Evolutionary conservation across 176 grass and related monocot genomes (phyloP), one percentile per base, ranked within the genome.

Genomic region (Rhynchospora breviuscula): DNA sequence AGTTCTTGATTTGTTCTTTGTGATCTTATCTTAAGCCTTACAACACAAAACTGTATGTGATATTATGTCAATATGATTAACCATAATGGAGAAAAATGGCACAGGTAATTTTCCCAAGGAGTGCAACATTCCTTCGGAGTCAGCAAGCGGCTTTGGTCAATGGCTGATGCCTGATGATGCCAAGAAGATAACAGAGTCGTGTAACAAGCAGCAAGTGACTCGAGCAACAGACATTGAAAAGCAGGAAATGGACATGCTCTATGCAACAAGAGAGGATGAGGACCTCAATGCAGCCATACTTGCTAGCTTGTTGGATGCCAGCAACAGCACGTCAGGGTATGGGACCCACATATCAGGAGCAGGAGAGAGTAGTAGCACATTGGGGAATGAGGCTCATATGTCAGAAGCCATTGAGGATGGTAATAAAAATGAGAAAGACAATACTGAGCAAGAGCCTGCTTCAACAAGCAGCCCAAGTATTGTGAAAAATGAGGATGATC

Each of bases 161-260:
- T 98, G 96, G 93, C 86, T 98, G 70, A 90, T 86, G 83, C 96
- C 93, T 48, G 92, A 98, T 15, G 96, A 98, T 79, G 91, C 96
- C 40, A 52, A 83, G 35, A 85, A 26, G 62, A 95, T 98, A 85
- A 91, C 91, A 61, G 85, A 82, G 21, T 93, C 96, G 22, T 95
- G 91, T 63, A 91, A 91, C 76, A 90, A 95, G 84, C 85, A 85
- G 71, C 44, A 64, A 48, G 21, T 11, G 8, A 63, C 54, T 47
- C 29, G 0, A 21, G 13, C 31, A 15, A 40, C 60, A 82, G 59
- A 82, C n/a, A 83, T 53, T 59, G 80, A 68, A 49, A 90, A 87
- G 65, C 89, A 66, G 48, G 89, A 95, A 83, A 90, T 90, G 86
- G 91, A 94, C 31, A 84, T 89, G 47, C 84, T 95, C 45, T 76